These are phyloP conservation scores for Decorospora gaudefroyi DNA, from an alignment of 2,329 filamentous ascomycete genomes.

Conservation along the genomic window DNA sequence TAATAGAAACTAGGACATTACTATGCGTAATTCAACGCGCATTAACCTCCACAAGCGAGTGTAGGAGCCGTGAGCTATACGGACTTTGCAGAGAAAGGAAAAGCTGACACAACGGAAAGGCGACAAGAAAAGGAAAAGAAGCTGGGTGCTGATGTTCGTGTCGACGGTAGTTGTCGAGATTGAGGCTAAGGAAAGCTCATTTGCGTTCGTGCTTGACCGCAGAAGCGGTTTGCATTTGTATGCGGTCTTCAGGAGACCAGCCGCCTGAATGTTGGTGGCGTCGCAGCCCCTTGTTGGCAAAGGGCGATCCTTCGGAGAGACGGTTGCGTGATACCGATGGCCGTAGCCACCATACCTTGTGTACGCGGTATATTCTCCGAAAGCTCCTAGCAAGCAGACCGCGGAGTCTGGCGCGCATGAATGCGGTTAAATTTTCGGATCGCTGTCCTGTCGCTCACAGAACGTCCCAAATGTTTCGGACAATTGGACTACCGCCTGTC, in stretches of 20 bases:
- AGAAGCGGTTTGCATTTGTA: not conserved
- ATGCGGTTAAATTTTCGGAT: not conserved
- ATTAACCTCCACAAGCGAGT: slow-evolving; percentile 26
- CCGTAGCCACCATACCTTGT: slow-evolving; percentile 8
- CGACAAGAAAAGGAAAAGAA: slow-evolving; percentile 10
- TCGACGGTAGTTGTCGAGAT: slow-evolving; percentile 5
- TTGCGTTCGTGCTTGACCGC: not conserved
- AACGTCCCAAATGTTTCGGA: slow-evolving; percentile 76
- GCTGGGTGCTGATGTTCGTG: not conserved
- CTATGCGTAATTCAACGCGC: slow-evolving; percentile 34
- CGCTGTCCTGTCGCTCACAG: slow-evolving; percentile 55
- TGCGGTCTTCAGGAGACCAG: slow-evolving; percentile 4
- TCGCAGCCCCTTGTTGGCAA: slow-evolving; percentile 2
- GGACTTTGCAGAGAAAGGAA: slow-evolving; percentile 11
- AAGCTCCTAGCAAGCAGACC: not conserved
- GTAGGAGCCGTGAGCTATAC: slow-evolving; percentile 10
- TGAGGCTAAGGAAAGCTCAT: not conserved
- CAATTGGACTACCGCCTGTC: slow-evolving; percentile 73
- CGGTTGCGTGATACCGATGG: slow-evolving; percentile 3
- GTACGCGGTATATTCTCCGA: slow-evolving; percentile 1
- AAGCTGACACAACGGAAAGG: slow-evolving; percentile 9
- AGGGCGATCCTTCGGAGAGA: slow-evolving; percentile 10
- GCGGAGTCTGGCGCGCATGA: not conserved
- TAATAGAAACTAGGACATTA: slow-evolving; percentile 43
- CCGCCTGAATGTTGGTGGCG: slow-evolving; percentile 12